phyloP scores from a whole-genome alignment of 1,139 yeast genomes.

The Candida sp. region DNA sequence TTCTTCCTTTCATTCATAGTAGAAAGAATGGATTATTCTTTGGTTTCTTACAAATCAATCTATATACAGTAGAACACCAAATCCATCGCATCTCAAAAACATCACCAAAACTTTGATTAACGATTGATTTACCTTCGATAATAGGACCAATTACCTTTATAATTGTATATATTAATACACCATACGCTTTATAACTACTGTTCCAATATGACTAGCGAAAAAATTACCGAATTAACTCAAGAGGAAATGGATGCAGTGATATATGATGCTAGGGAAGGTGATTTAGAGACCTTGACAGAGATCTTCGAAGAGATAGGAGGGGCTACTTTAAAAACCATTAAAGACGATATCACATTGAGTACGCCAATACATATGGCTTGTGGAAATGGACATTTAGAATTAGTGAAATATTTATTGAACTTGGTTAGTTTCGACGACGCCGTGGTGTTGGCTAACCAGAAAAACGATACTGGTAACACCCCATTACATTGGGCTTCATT shows the following conservation, averaged over 20 bases:
- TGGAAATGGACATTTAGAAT: constrained; percentile 86
- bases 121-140: neutral
- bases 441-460: constrained; percentile 45
- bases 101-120: neutral
- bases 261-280: constrained; percentile 86
- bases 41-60: too few species aligned
- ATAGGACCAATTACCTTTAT: neutral
- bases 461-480: constrained; percentile 85
- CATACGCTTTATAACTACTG: neutral
- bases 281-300: constrained; percentile 65
- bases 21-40: too few species aligned
- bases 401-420: constrained; percentile 57
- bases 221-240: constrained; percentile 35
- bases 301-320: constrained; percentile 65
- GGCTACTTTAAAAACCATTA: constrained; percentile 44
- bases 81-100: neutral
- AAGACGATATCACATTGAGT: constrained; percentile 61
- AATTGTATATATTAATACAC: neutral
- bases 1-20: constrained; percentile 14
- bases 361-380: constrained; percentile 94
- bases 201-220: constrained; percentile 13
- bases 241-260: constrained; percentile 84
- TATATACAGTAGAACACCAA: neutral
- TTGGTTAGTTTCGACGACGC: constrained; percentile 45
- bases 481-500: constrained; percentile 95